Conservation (phyloP, 2,329 filamentous ascomycete genomes). For the Coniella lustricola region DNA sequence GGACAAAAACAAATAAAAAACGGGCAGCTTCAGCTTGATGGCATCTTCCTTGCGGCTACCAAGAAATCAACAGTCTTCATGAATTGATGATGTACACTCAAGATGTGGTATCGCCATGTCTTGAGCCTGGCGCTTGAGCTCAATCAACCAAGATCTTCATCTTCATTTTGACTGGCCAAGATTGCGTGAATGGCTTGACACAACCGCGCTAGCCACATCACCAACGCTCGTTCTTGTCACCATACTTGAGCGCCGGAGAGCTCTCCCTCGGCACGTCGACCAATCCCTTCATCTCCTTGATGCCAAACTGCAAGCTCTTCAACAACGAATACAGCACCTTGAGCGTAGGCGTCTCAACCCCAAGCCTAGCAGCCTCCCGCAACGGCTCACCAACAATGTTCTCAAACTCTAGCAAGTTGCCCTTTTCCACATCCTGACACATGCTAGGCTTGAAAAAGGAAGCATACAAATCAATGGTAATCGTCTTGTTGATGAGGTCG, state of each 20-base stretch:
- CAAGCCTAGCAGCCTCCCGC: conserved; percentile 38
- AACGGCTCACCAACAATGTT: conserved; percentile 51
- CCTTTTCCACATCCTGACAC: conserved; percentile 44
- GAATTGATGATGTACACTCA: too few relatives aligned
- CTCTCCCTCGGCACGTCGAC: conserved; percentile 18
- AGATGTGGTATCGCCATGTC: too few relatives aligned
- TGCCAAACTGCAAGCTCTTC: conserved; percentile 40
- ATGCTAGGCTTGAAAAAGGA: conserved; percentile 46
- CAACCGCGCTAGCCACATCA: background rate
- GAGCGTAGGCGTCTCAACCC: conserved; percentile 44
- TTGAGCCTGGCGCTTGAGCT: too few relatives aligned
- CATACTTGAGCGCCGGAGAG: conserved; percentile 17
- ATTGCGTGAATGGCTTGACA: too few relatives aligned
- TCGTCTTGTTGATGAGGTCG: conserved; percentile 36
- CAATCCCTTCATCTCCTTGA: conserved; percentile 36
- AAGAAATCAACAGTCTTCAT: too few relatives aligned
- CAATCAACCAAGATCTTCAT: too few relatives aligned
- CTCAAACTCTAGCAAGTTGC: conserved; percentile 50
- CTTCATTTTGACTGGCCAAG: too few relatives aligned
- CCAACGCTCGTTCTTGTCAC: conserved; percentile 12
- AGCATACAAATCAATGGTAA: conserved; percentile 41
- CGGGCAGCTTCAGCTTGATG: too few relatives aligned
- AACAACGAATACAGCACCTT: conserved; percentile 40
- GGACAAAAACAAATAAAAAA: too few relatives aligned
- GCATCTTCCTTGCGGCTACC: too few relatives aligned